A percentile compares a stretch with the other conserved stretches of the same genome.
phyloP scores from a whole-genome alignment of 1,139 yeast species.

The Magnusiomyces paraingens region DNA sequence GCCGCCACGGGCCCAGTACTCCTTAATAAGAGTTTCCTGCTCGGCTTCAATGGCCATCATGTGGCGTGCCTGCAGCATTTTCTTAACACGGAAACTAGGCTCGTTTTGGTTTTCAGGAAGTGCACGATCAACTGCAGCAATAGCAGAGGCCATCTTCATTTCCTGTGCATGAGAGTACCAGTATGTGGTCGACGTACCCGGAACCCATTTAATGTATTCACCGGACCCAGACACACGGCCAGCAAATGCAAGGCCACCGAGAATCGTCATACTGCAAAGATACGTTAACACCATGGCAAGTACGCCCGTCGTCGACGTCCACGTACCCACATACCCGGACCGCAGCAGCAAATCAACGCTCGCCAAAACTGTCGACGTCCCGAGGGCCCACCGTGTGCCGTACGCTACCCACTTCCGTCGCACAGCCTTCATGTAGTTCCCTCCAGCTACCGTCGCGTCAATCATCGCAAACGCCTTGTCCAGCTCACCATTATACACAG shows the following conservation, averaged over 20 bases:
- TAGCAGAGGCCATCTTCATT: conserved; percentile 56
- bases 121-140: conserved; percentile 54
- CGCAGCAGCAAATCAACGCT: conserved; percentile 30
- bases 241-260: conserved; percentile 49
- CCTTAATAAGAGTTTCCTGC: conserved; percentile 53
- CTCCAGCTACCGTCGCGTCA: conserved; percentile 54
- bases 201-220: conserved; percentile 49
- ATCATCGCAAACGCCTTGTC: conserved; percentile 51
- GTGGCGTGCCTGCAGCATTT: conserved; percentile 26
- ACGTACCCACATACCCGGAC: conserved; percentile 38
- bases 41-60: conserved; percentile 55
- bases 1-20: conserved; percentile 73
- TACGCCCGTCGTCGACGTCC: conserved; percentile 35
- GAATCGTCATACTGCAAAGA: conserved; percentile 49
- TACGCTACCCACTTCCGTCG: conserved; percentile 23
- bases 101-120: conserved; percentile 38
- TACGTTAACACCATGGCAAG: conserved; percentile 62
- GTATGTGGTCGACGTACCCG: conserved; percentile 58
- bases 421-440: conserved; percentile 29
- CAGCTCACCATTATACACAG: conserved; percentile 55
- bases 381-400: conserved; percentile 32
- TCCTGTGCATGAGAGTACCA: conserved; percentile 67
- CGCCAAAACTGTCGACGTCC: conserved; percentile 31
- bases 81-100: conserved; percentile 28
- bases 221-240: conserved; percentile 61